Conservation (phyloP, 257 asterid species). For the Echium plantagineum region DNA sequence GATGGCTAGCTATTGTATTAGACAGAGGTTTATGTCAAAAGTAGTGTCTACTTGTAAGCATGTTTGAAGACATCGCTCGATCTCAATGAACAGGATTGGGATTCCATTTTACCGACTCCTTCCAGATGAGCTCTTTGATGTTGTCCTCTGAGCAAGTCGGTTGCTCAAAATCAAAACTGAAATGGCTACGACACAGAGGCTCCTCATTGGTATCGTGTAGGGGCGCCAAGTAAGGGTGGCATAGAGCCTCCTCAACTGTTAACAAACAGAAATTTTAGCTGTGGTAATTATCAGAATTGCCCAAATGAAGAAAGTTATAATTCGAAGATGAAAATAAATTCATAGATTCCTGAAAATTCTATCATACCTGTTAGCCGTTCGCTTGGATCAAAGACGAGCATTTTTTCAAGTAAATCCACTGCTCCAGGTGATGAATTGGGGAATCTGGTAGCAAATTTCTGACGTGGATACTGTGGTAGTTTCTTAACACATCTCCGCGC, state of each 20-base stretch:
- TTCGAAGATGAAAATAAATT: not conserved
- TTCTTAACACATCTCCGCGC: constrained; percentile 47
- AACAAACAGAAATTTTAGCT: constrained; percentile 15
- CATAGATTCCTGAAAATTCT: too few species aligned
- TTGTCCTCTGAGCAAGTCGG: constrained; percentile 82
- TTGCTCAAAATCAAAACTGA: constrained; percentile 82
- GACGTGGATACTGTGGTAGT: constrained; percentile 48
- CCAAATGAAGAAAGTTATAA: not conserved
- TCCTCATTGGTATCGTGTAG: constrained; percentile 88
- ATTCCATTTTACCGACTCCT: constrained; percentile 69
- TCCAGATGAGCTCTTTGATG: constrained; percentile 93
- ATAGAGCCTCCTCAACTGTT: constrained; percentile 83
- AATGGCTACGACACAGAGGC: constrained; percentile 75
- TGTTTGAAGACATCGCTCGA: constrained; percentile 31
- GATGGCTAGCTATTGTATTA: constrained; percentile 23
- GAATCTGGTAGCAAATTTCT: constrained; percentile 30
- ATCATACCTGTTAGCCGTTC: constrained; percentile 38
- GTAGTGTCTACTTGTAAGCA: constrained; percentile 15
- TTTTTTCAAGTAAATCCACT: constrained; percentile 41
- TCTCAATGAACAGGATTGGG: constrained; percentile 74
- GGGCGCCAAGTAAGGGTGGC: too few species aligned
- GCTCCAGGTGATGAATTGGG: constrained; percentile 37
- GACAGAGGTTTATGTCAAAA: constrained; percentile 17
- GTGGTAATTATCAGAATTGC: too few species aligned
- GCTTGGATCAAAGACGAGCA: too few species aligned